Conservation (phyloP, 345 rosid genomes). For the Populus deltoides region DNA sequence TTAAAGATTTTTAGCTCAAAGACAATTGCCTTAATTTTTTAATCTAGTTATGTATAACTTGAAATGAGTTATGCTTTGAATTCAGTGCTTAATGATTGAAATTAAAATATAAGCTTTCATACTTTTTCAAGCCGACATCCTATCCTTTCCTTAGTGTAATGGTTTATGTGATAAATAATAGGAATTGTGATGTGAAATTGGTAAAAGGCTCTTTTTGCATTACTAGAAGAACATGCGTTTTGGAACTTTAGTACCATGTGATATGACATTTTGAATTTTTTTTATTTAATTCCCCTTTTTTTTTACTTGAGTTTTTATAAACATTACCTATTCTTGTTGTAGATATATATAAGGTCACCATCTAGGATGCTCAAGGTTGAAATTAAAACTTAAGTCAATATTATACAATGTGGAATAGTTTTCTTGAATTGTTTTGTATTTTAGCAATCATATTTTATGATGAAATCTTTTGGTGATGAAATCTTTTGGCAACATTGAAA, state of each 20-base stretch:
- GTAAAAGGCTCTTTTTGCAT: constrained; percentile 54
- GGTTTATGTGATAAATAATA: constrained; percentile 58
- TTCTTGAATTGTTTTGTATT: too few relatives aligned
- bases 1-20: not conserved
- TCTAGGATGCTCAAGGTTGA: constrained; percentile 43
- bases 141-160: constrained; percentile 58
- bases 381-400: constrained; percentile 63
- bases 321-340: constrained; percentile 7
- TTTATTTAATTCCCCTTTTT: not conserved
- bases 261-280: not conserved
- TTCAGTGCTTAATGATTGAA: not conserved
- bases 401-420: constrained; percentile 73
- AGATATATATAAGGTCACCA: constrained; percentile 62
- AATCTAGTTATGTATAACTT: too few relatives aligned
- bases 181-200: constrained; percentile 58
- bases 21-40: not conserved
- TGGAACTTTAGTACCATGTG: constrained; percentile 66
- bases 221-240: constrained; percentile 65
- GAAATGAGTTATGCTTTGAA: not conserved
- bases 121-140: constrained; percentile 71
- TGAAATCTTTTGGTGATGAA: too few relatives aligned
- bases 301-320: constrained; percentile 4
- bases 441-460: too few relatives aligned
- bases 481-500: too few relatives aligned
- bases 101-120: not conserved